Evolutionary conservation across 768 basidiomycete species (phyloP).

Genomic region (Russula earlei): DNA sequence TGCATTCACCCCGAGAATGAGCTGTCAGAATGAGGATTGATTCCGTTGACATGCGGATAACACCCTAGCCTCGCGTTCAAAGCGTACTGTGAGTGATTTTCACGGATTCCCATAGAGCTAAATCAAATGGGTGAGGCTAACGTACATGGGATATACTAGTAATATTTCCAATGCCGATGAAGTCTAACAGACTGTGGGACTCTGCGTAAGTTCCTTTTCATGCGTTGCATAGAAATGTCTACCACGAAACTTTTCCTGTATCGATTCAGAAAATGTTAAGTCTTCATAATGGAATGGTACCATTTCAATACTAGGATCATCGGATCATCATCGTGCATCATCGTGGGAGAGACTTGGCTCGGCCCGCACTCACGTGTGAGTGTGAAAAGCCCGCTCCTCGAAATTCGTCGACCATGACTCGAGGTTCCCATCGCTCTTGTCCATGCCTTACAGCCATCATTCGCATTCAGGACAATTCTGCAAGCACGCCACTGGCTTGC

Average conservation of each 20-base stretch:
- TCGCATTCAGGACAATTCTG: slow-evolving; percentile 94
- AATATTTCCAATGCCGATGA: slow-evolving; percentile 7
- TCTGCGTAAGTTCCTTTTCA: too few relatives aligned
- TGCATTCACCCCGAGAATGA: not conserved
- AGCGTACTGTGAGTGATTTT: too few relatives aligned
- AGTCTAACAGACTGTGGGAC: not conserved
- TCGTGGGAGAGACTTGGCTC: not conserved
- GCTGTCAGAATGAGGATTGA: not conserved
- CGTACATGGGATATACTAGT: not conserved
- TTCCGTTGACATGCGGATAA: not conserved
- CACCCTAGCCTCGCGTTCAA: too few relatives aligned
- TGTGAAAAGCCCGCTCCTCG: too few relatives aligned
- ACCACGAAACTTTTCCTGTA: too few relatives aligned
- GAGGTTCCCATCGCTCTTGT: not conserved
- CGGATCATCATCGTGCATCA: not conserved
- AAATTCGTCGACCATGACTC: too few relatives aligned
- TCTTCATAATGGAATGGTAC: too few relatives aligned
- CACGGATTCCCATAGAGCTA: not conserved
- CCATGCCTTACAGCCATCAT: slow-evolving; percentile 70
- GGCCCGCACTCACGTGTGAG: not conserved
- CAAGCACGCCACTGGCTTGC: slow-evolving; percentile 70
- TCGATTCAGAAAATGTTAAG: too few relatives aligned
- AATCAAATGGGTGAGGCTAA: slow-evolving; percentile 1
- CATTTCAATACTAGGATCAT: too few relatives aligned
- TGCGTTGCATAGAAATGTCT: too few relatives aligned